phyloP scores from a whole-genome alignment of 177 flowering plant species.

The Tripterygium wilfordii region DNA sequence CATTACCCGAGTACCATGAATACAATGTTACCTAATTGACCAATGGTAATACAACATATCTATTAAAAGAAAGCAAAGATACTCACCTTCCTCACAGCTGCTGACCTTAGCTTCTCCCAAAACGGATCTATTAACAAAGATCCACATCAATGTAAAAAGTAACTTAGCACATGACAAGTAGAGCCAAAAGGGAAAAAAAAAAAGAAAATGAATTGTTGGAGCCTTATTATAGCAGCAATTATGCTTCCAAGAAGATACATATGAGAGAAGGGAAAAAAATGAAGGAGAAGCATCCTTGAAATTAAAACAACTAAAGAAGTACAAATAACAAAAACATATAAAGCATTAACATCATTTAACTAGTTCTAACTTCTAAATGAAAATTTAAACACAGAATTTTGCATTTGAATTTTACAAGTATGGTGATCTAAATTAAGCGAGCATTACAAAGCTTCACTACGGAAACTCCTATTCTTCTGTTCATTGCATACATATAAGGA shows the following conservation, averaged over 20 bases:
- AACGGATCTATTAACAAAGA: constrained; percentile 40
- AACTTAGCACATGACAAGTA: background rate
- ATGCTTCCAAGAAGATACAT: too few relatives aligned
- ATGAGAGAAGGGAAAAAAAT: too few relatives aligned
- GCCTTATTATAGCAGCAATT: too few relatives aligned
- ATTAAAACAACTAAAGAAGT: too few relatives aligned
- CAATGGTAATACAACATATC: background rate
- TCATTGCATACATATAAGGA: too few relatives aligned
- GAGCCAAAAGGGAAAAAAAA: background rate
- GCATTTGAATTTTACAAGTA: background rate
- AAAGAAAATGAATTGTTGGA: too few relatives aligned
- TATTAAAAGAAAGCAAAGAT: background rate
- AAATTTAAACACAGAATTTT: background rate
- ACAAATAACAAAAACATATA: background rate
- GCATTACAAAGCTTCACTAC: background rate
- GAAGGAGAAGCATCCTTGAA: too few relatives aligned
- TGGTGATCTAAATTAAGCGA: background rate
- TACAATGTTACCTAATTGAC: too few relatives aligned
- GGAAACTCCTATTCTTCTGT: background rate
- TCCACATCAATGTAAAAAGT: background rate
- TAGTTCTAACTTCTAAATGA: background rate
- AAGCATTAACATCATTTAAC: background rate
- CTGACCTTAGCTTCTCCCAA: constrained; percentile 54
- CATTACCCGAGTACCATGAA: too few relatives aligned
- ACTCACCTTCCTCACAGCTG: constrained; percentile 60